phyloP scores from a whole-genome alignment of 495 filamentous ascomycete genomes.

The Cladorrhinum samala region DNA sequence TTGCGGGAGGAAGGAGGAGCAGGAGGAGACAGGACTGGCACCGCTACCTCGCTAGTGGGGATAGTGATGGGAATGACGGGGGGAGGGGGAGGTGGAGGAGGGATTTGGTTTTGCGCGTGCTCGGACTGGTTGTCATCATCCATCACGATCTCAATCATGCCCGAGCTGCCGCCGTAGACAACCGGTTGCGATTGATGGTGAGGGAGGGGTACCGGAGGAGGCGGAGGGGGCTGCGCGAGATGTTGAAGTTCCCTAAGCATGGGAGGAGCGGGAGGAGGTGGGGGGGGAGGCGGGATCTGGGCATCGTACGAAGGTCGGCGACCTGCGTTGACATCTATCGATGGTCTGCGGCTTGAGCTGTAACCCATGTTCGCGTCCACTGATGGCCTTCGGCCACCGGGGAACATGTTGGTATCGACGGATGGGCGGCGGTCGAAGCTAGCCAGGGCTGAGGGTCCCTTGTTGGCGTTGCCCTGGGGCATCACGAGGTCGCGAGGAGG shows the following conservation, averaged over 20 bases:
- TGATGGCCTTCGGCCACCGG: conserved; percentile 3
- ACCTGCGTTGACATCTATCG: conserved; percentile 40
- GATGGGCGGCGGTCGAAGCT: not conserved
- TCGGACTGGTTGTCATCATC: conserved; percentile 43
- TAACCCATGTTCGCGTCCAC: not conserved
- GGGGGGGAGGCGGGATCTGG: conserved; percentile 41
- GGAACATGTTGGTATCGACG: conserved; percentile 1
- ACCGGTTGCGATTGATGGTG: conserved; percentile 25
- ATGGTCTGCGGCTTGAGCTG: conserved; percentile 38
- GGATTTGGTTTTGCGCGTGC: conserved; percentile 4
- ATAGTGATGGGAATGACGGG: conserved; percentile 12
- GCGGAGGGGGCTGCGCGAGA: conserved; percentile 60
- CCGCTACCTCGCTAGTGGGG: conserved; percentile 18
- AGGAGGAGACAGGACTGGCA: conserved; percentile 32
- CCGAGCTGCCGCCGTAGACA: conserved; percentile 46
- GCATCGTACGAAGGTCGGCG: conserved; percentile 30
- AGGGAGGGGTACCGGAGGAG: conserved; percentile 56
- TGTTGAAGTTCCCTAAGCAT: conserved; percentile 83
- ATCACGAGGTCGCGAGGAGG: conserved; percentile 53
- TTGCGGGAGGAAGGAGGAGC: conserved; percentile 34
- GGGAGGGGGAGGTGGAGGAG: conserved; percentile 18
- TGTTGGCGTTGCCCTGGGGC: conserved; percentile 18
- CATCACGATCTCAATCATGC: conserved; percentile 69
- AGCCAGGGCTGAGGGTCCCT: conserved; percentile 26
- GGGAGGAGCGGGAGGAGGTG: conserved; percentile 47